phyloP scores from a whole-genome alignment of 352 stramenopile genomes.

The Elongisporangium undulatum region DNA sequence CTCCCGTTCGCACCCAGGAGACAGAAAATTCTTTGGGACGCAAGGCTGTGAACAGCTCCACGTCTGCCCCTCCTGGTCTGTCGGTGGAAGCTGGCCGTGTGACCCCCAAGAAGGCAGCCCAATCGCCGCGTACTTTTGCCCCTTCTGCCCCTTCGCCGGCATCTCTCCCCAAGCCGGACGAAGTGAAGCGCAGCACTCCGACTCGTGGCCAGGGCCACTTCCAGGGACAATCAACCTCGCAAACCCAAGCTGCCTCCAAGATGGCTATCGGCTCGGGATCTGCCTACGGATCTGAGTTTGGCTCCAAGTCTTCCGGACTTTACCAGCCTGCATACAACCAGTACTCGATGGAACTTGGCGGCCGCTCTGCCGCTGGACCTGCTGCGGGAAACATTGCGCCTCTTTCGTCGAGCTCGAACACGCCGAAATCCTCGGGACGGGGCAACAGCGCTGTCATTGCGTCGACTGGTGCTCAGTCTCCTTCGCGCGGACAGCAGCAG shows the following conservation, averaged over 20 bases:
- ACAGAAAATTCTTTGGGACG: slow-evolving; percentile 6
- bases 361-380: slow-evolving; percentile 11
- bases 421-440: slow-evolving; percentile 37
- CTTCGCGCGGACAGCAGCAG: slow-evolving; percentile 46
- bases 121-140: slow-evolving; percentile 56
- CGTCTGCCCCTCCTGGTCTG: slow-evolving; percentile 62
- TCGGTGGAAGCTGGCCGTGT: slow-evolving; percentile 63
- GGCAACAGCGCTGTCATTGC: slow-evolving; percentile 9
- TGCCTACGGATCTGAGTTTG: slow-evolving; percentile 51
- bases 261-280: slow-evolving; percentile 52
- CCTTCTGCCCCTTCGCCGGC: slow-evolving; percentile 80
- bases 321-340: slow-evolving; percentile 80
- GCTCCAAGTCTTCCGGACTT: slow-evolving; percentile 42
- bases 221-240: slow-evolving; percentile 27
- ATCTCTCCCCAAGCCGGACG: slow-evolving; percentile 81
- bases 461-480: slow-evolving; percentile 42
- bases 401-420: slow-evolving; percentile 37
- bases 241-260: slow-evolving; percentile 39
- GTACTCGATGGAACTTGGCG: slow-evolving; percentile 78
- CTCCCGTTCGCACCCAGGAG: slow-evolving; percentile 41
- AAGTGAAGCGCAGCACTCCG: slow-evolving; percentile 74
- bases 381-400: slow-evolving; percentile 26
- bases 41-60: slow-evolving; percentile 28
- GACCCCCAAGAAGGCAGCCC: slow-evolving; percentile 49
- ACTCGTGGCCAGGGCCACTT: slow-evolving; percentile 51